Conservation (phyloP, 2,329 filamentous ascomycete species). For the Neodidymelliopsis sp. region DNA sequence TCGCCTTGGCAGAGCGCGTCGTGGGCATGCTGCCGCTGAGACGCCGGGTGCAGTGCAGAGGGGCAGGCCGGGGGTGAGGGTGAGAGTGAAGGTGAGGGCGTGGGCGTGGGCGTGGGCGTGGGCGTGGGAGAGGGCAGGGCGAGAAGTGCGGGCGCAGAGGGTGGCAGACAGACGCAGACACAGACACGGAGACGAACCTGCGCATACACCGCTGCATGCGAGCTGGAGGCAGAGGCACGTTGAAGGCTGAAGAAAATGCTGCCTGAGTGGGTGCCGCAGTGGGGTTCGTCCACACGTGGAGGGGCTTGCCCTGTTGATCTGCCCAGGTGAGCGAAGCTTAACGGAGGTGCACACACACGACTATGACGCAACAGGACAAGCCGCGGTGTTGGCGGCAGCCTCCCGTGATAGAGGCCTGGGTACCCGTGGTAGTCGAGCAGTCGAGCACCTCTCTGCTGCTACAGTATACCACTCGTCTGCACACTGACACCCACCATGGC, state of each 20-base stretch:
- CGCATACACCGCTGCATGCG: slow-evolving; percentile 28
- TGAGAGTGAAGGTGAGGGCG: too few species aligned
- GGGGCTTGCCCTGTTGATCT: slow-evolving; percentile 13
- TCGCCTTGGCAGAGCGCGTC: slow-evolving; percentile 41
- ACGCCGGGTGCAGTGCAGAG: slow-evolving; percentile 26
- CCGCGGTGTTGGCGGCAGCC: too few species aligned
- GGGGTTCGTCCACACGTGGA: slow-evolving; percentile 17
- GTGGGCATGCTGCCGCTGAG: slow-evolving; percentile 40
- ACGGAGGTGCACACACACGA: slow-evolving; percentile 4
- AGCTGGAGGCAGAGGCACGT: slow-evolving; percentile 8
- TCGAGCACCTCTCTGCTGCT: too few species aligned
- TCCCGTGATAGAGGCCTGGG: too few species aligned
- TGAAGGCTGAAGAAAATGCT: slow-evolving; percentile 26
- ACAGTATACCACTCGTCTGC: too few species aligned
- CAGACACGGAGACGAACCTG: too few species aligned
- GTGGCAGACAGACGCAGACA: slow-evolving; percentile 23
- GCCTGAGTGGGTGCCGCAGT: slow-evolving; percentile 28
- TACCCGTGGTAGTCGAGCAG: too few species aligned
- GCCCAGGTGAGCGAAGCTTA: slow-evolving; percentile 13
- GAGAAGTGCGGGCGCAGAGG: slow-evolving; percentile 20
- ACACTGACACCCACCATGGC: too few species aligned
- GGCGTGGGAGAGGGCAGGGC: slow-evolving; percentile 20
- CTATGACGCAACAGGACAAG: slow-evolving; percentile 17
- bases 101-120: too few species aligned
- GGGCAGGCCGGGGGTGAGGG: slow-evolving; percentile 21